These are phyloP conservation scores for Suhomyces vadensis DNA, from an alignment of 805 yeast species.

Conservation along the genomic window DNA sequence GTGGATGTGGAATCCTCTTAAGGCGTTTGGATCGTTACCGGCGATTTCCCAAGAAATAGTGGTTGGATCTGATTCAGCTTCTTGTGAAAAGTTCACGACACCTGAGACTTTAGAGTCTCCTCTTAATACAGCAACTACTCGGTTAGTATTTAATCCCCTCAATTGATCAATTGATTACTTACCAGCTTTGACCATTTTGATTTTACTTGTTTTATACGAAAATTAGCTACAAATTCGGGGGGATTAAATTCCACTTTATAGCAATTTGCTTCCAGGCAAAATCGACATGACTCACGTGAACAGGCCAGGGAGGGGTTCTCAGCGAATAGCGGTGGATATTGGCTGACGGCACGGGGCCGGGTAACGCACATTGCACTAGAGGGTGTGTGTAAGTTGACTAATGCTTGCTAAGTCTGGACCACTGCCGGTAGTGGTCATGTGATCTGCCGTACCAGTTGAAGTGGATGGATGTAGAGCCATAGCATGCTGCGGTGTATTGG, in stretches of 20 bases:
- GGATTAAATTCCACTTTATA: background rate
- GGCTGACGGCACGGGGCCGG: slow-evolving; percentile 1
- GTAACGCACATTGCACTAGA: background rate
- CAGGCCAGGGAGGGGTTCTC: background rate
- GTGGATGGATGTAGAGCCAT: no score
- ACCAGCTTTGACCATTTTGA: slow-evolving; percentile 66
- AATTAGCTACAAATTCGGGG: background rate
- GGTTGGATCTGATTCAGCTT: slow-evolving; percentile 76
- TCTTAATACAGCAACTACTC: slow-evolving; percentile 86
- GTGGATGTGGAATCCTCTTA: slow-evolving; percentile 97
- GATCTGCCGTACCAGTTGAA: background rate
- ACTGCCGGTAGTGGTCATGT: background rate
- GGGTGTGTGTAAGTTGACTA: background rate
- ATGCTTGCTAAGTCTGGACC: background rate
- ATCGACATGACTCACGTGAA: background rate
- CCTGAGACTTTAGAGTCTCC: slow-evolving; percentile 93
- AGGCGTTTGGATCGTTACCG: slow-evolving; percentile 86
- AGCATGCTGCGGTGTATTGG: no score
- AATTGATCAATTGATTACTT: slow-evolving; percentile 29
- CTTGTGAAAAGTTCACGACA: slow-evolving; percentile 83
- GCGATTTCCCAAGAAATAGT: slow-evolving; percentile 83
- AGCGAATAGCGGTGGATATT: background rate
- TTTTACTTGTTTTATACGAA: background rate
- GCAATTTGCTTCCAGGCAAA: background rate
- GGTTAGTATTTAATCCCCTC: slow-evolving; percentile 15